Conservation (phyloP, 352 stramenopile genomes). For the Phytophthora fragariae region DNA sequence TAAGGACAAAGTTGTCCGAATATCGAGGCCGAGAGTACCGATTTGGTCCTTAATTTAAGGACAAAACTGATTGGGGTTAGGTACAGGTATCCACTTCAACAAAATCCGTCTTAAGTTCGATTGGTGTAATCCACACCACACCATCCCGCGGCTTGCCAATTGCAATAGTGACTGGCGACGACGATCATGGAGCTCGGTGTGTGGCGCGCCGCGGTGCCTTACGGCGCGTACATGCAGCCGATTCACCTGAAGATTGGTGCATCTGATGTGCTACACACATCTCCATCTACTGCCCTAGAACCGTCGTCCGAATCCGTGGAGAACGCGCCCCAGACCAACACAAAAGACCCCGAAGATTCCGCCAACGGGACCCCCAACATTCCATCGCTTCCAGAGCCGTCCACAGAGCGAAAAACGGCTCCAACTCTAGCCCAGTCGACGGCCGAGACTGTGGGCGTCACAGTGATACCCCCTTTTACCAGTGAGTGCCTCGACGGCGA, state of each 20-base stretch:
- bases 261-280: not conserved
- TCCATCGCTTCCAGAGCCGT: conserved; percentile 18
- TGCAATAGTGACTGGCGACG: conserved; percentile 11
- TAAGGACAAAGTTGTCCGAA: no score
- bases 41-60: no score
- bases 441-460: conserved; percentile 4
- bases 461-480: conserved; percentile 61
- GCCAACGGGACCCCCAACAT: conserved; percentile 1
- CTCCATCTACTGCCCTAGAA: conserved; percentile 5
- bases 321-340: conserved; percentile 11
- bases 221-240: conserved; percentile 55
- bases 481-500: conserved; percentile 44
- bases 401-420: conserved; percentile 4
- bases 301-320: conserved; percentile 17
- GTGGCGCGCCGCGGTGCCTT: conserved; percentile 48
- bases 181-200: conserved; percentile 34
- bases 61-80: no score
- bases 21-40: no score
- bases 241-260: conserved; percentile 49
- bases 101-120: not conserved
- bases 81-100: not conserved
- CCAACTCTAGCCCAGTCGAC: conserved; percentile 3
- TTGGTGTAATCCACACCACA: not conserved
- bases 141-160: conserved; percentile 1
- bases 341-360: not conserved